phyloP scores from a whole-genome alignment of 148 eudicot genomes.

The Chenopodium berlandieri region DNA sequence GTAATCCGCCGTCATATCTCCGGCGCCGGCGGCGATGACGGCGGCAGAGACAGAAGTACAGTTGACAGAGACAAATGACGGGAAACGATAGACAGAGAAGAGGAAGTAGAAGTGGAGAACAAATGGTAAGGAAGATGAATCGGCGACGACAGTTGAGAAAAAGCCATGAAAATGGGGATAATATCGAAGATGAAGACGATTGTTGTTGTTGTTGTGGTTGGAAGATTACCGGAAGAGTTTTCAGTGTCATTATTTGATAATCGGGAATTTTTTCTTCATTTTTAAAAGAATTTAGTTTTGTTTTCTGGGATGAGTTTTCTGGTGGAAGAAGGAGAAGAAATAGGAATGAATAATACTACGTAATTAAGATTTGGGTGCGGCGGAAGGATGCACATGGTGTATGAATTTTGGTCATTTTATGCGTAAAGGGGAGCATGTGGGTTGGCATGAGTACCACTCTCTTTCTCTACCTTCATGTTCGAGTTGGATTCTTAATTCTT shows the following conservation, averaged over 20 bases:
- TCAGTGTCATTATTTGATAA: conserved; percentile 19
- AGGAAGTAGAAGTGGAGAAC: conserved; percentile 48
- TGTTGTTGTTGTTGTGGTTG: conserved; percentile 4
- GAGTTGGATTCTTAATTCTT: conserved; percentile 1
- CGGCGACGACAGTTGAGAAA: conserved; percentile 31
- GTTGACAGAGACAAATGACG: conserved; percentile 36
- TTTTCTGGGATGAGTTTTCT: neutral
- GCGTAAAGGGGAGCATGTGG: neutral
- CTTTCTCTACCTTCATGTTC: neutral
- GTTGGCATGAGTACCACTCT: neutral
- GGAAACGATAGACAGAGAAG: conserved; percentile 41
- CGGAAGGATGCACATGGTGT: neutral
- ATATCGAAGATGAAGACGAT: neutral
- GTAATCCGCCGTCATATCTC: conserved; percentile 11
- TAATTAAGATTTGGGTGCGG: neutral
- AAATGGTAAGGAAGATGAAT: conserved; percentile 32
- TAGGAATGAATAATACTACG: neutral
- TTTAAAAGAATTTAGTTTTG: neutral
- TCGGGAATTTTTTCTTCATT: neutral
- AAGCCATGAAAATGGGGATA: conserved; percentile 27
- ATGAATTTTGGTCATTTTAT: neutral
- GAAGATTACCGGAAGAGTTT: conserved; percentile 25
- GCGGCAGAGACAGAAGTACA: conserved; percentile 37
- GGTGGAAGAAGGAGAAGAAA: neutral
- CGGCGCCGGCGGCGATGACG: conserved; percentile 24